Evolutionary conservation across 345 rosid genomes (phyloP), one percentile per base, ranked within the genome.

Genomic region (Angophora floribunda): DNA sequence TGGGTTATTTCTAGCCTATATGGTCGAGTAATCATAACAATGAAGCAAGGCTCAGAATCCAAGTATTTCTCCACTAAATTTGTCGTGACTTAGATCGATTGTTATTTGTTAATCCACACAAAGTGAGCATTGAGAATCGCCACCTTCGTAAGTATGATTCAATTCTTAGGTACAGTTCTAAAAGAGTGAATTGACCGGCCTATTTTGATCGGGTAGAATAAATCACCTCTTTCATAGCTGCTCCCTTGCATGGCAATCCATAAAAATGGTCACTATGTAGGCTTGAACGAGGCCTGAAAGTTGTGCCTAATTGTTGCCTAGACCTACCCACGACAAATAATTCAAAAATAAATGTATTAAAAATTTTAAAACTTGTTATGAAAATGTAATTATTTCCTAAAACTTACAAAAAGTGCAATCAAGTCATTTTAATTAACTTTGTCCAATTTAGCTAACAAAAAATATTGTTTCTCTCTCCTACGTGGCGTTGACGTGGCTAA

Each of bases 71-170:
- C 28, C 30, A 12, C 30, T 26, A 26, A 28, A 12, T 28, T 61
- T 28, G 12, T 26, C 0, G 0, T 59, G 28, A 0, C 0, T n/a
- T 7, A 14, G 11, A 59, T 14, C 15, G 0, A 26, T 59, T 30
- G 4, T 12, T 59, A 6, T 59, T 59, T 59, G 30, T 59, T 59
- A n/a, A 26, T 59, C 67, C 67, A 59, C 67, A 10, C 30, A 26
- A 24, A 0, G 30, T 59, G 14, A 59, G 0, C 30, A 61, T 0
- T 2, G 7, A 61, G 16, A 61, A 61, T 61, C 0, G 28, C 61
- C 22, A 55, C 61, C 28, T 9, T 55, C 0, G 6, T 55, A 12
- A 55, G 28, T 22, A 55, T 55, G 13, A 21, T 53, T 59, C 30
- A 59, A 52, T 6, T 52, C 21, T 13, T 13, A 16, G 15, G 52